Evolutionary conservation across 176 grass and related monocot species (phyloP), one percentile per base, ranked within the genome.

Genomic region (Ananas comosus): DNA sequence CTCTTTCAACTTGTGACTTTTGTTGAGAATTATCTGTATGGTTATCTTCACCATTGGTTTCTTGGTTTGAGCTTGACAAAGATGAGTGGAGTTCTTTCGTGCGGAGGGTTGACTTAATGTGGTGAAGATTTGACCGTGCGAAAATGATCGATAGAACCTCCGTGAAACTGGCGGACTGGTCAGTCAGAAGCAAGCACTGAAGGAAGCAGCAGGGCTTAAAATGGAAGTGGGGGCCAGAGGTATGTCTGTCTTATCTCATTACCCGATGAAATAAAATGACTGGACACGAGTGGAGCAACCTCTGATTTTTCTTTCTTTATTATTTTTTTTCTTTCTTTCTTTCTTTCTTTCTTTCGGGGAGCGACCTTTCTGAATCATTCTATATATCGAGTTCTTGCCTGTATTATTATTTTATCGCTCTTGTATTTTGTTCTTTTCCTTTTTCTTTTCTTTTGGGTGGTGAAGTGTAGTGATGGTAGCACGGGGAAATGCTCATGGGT

Each of bases 271-370:
- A 61, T 61, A 61, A 42, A 61, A 61, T 21, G 56, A 61, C 56
- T 61, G 56, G 17, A n/a, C 16, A 12, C 10, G 56, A 18, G 56
- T 22, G 21, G 56, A 19, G 54, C 56, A 61, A 61, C 56, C 67
- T 64, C 16, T 70, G 65, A 70, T 71, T 70, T 68, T 19, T 54
- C 67, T 52, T 11, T 83, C 0, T 42, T 42, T 42, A n/a, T n/a
- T n/a, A n/a, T 74, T 83, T 73, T 68, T 63, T 48, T 18, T 87
- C 14, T 57, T 16, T 16, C 4, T 57, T 82, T 76, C 72, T n/a
- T 16, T 16, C 3, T 83, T 0, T 42, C 7, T 42, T 42, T 83
- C 4, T 61, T 61, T 22, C 1, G 14, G 56, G 16, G 8, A 61
- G 56, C 17, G 56, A 19, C 2, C 21, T 61, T 22, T 61, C 17